These are phyloP conservation scores for Solanum chacoense DNA, from an alignment of 305 asterid species.

Conservation along the genomic window DNA sequence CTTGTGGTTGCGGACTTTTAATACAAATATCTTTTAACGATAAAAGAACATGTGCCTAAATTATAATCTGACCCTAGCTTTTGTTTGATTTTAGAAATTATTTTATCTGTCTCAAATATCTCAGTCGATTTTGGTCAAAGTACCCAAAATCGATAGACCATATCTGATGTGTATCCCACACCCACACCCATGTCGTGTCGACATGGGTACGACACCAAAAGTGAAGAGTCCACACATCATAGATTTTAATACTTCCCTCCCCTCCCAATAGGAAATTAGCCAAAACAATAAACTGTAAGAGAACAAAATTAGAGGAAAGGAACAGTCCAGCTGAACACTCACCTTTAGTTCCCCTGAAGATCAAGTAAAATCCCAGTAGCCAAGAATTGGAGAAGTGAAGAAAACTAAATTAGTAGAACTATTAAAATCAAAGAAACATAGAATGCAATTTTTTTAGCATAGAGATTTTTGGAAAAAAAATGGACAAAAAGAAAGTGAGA, in stretches of 20 bases:
- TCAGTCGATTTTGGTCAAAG: background rate
- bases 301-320: background rate
- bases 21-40: background rate
- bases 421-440: background rate
- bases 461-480: background rate
- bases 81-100: background rate
- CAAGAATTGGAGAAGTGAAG: constrained; percentile 17
- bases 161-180: background rate
- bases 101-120: background rate
- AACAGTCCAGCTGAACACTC: constrained; percentile 15
- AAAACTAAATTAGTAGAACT: constrained; percentile 30
- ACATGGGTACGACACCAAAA: background rate
- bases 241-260: background rate
- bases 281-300: background rate
- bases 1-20: background rate
- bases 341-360: constrained; percentile 89
- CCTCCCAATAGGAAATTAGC: background rate
- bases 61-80: background rate
- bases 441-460: background rate
- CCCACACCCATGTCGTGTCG: background rate
- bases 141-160: background rate
- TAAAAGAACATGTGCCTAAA: background rate
- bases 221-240: background rate
- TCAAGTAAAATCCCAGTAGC: constrained; percentile 21
- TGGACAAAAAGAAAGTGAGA: background rate